Evolutionary conservation across 164 flowering plant genomes (phyloP), one percentile per base, ranked within the genome.

Genomic region (Aristolochia contorta): DNA sequence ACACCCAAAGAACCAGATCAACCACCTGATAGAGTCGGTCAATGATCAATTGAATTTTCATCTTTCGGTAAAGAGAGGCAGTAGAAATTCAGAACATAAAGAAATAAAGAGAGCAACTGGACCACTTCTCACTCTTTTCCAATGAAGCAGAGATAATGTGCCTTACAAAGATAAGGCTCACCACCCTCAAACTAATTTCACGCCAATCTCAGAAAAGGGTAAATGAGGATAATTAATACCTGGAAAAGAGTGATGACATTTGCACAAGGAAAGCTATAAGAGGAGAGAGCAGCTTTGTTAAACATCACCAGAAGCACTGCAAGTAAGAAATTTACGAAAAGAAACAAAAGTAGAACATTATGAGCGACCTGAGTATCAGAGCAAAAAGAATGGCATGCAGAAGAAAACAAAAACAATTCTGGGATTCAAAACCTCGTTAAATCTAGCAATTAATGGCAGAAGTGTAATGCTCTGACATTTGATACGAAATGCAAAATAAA

Each of bases 211-310:
- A 12, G 9, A 20, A 57, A 43, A 57, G 16, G 21, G 32, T 50
- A 33, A 33, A 16, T 51, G 37, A 53, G 19, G 21, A 16, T 59
- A 15, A 30, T 16, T n/a, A 47, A 16, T 75, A 91, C 99, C 96
- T 94, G 99, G 62, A 77, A 77, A 22, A 94, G 89, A 6, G 99
- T 94, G 71, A 94, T 86, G 66, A 94, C 96, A 77, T 88, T 91
- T 60, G 92, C 99, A 72, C 80, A 71, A 24, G 97, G 99, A 65
- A 93, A 93, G 57, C 52, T 78, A 68, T 88, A 93, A 4, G 97
- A 86, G 59, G 99, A 90, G 70, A 93, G 93, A 63, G 96, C 99
- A 56, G 99, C 99, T 76, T 93, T 93, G 72, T 93, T 93, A 82
- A 93, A 93, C 80, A 93, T 46, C 16, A 93, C 82, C 80, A 93